These are phyloP conservation scores for Annona cherimola DNA, from an alignment of 164 flowering plant genomes.

Conservation along the genomic window DNA sequence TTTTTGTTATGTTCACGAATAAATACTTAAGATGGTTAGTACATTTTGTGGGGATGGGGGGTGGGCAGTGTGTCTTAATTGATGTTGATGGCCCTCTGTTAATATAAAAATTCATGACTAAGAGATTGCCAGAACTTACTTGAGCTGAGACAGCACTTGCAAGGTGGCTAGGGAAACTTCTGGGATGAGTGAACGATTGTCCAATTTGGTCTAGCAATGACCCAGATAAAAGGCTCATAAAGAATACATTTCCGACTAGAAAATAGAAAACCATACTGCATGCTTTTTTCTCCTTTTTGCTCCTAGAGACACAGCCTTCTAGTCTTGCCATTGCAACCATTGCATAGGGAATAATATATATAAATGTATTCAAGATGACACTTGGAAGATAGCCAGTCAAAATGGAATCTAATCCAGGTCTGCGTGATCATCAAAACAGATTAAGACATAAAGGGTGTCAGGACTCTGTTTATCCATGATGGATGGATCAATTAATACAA, in stretches of 20 bases:
- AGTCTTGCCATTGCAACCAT: conserved; percentile 55
- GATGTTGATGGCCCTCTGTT: too few species aligned
- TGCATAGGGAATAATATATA: conserved; percentile 70
- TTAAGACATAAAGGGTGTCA: neutral
- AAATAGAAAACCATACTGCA: conserved; percentile 93
- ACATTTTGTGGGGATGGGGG: too few species aligned
- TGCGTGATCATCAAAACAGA: conserved; percentile 21
- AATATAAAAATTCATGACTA: too few species aligned
- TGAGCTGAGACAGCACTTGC: conserved; percentile 87
- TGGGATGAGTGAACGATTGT: conserved; percentile 64
- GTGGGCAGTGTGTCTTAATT: too few species aligned
- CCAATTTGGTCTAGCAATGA: conserved; percentile 83
- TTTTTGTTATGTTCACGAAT: too few species aligned
- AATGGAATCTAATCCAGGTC: conserved; percentile 80
- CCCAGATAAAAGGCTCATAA: conserved; percentile 81
- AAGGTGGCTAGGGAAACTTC: conserved; percentile 63
- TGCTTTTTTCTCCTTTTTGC: conserved; percentile 70
- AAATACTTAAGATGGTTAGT: too few species aligned
- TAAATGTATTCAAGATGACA: conserved; percentile 65
- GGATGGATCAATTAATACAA: neutral
- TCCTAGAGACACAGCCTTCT: conserved; percentile 61
- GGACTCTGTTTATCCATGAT: neutral
- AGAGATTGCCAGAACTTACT: conserved; percentile 33
- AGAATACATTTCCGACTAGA: conserved; percentile 84
- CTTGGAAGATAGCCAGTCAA: conserved; percentile 92